Base-by-base conservation (phyloP, 1,284 basidiomycete genomes). In the Vanrija sp. region DNA sequence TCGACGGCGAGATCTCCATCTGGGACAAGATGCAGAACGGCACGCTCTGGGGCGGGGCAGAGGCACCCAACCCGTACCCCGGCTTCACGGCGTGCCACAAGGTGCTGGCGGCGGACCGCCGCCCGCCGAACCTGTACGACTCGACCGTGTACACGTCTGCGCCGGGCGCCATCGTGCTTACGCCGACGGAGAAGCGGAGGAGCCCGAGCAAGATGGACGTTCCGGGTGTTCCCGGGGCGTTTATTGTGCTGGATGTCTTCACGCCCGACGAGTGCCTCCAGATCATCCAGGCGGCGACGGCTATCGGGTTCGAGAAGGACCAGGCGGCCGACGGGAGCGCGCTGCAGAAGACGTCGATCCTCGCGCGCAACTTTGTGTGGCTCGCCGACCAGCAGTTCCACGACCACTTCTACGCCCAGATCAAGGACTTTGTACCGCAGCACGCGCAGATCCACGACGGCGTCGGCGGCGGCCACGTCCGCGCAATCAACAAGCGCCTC, bases 301-400 rank as follows among this genome's bases (percentile, higher is more conserved):
- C 75, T 0, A 76, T 81, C 4, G 82, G 81, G 0, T 76, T 81
- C 56, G 73, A 78, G 27, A 77, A 77, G 24, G 82, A 83, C 61
- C 78, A 82, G 59, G 80, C 82, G 0, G 73, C 78, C 1, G 77
- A 64, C 4, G 77, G 79, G 0, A 78, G 76, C 2, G 80, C 78
- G 1, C 62, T 72, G 9, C 75, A 77, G 51, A 76, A 81, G 52
- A 75, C 77, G 1, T 79, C 77, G 49, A 73, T 75, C 9, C 73
- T 81, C 3, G 79, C 80, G 0, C 78, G 80, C 60, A 82, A 82
- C 65, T 72, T 83, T 52, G 78, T 82, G 48, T 82, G 81, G 80
- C 74, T 83, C 18, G 80, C 82, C 3, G 81, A 82, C 59, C 49
- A 67, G 9, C 57, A 63, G 9, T 80, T 83, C 62, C 70, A 80